Conservation (phyloP, 2,329 filamentous ascomycete genomes). For the Talaromyces sp. region DNA sequence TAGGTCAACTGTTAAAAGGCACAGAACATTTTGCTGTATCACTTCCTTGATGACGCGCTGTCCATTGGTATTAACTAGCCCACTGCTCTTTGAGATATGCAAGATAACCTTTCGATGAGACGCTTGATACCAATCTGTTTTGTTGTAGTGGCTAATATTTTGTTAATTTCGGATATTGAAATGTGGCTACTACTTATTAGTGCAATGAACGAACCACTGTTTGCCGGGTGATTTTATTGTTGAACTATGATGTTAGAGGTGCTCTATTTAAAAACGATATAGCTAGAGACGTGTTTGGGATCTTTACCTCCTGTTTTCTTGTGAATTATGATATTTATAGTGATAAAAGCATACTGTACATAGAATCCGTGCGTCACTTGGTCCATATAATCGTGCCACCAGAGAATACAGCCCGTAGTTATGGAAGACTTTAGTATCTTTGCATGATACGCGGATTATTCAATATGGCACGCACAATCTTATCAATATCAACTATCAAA, state of each 20-base stretch:
- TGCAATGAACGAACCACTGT: not conserved
- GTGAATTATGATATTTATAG: not conserved
- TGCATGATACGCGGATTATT: too few relatives aligned
- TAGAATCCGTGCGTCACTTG: not conserved
- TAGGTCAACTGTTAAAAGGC: slow-evolving; percentile 48
- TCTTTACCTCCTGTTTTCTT: not conserved
- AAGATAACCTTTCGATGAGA: not conserved
- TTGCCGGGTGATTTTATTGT: not conserved
- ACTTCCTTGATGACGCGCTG: not conserved
- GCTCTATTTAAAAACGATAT: not conserved
- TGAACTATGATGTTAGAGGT: not conserved
- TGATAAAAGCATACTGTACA: not conserved
- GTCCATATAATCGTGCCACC: slow-evolving; percentile 3
- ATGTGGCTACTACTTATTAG: not conserved
- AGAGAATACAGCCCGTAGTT: too few relatives aligned
- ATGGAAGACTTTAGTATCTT: too few relatives aligned
- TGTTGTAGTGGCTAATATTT: not conserved
- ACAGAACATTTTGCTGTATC: slow-evolving; percentile 40
- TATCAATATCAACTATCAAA: too few relatives aligned
- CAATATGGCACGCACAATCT: too few relatives aligned
- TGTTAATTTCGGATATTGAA: not conserved
- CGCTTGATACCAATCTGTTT: not conserved
- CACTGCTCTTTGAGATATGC: slow-evolving; percentile 6
- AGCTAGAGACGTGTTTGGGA: not conserved
- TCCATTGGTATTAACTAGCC: not conserved